Percentiles rank a stretch among this genome's conserved stretches.
These are phyloP conservation scores for Cyclotella baltica DNA, from an alignment of 108 stramenopile species.

Conservation along the genomic window DNA sequence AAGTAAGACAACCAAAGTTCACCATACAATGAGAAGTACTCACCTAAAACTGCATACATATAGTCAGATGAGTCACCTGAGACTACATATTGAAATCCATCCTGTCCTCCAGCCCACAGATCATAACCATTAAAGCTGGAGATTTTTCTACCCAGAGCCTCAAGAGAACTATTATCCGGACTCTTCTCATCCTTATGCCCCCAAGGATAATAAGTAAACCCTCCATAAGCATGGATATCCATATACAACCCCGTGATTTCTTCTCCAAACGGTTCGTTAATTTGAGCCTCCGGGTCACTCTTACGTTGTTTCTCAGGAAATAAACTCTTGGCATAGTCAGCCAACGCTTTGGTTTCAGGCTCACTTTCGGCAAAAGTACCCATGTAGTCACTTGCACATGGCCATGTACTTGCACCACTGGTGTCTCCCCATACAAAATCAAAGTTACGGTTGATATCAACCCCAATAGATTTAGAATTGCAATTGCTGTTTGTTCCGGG, in stretches of 20 bases:
- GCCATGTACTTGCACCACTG: slow-evolving; percentile 35
- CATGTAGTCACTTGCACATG: slow-evolving; percentile 46
- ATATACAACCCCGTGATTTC: slow-evolving; percentile 51
- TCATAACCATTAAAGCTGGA: slow-evolving; percentile 27
- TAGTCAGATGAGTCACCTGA: slow-evolving; percentile 56
- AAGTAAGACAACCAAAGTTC: no score
- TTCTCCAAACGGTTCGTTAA: slow-evolving; percentile 38
- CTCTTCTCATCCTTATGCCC: slow-evolving; percentile 33
- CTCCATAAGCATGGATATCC: slow-evolving; percentile 60
- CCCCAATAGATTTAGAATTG: slow-evolving; percentile 30
- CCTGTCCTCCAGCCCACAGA: slow-evolving; percentile 39
- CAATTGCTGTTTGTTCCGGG: slow-evolving; percentile 13
- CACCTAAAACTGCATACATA: slow-evolving; percentile 48
- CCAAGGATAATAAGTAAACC: slow-evolving; percentile 49
- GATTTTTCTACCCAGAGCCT: slow-evolving; percentile 48
- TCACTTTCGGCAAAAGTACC: slow-evolving; percentile 53
- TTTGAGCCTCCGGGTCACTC: slow-evolving; percentile 27
- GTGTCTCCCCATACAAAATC: slow-evolving; percentile 56
- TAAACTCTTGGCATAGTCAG: slow-evolving; percentile 44
- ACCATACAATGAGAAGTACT: no score
- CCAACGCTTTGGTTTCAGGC: slow-evolving; percentile 58
- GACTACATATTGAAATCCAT: slow-evolving; percentile 30
- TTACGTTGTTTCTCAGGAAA: slow-evolving; percentile 57
- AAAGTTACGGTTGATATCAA: slow-evolving; percentile 73
- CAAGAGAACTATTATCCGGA: slow-evolving; percentile 50